Conservation (phyloP, 2,329 filamentous ascomycete genomes). For the Nigrograna mackinnonii region DNA sequence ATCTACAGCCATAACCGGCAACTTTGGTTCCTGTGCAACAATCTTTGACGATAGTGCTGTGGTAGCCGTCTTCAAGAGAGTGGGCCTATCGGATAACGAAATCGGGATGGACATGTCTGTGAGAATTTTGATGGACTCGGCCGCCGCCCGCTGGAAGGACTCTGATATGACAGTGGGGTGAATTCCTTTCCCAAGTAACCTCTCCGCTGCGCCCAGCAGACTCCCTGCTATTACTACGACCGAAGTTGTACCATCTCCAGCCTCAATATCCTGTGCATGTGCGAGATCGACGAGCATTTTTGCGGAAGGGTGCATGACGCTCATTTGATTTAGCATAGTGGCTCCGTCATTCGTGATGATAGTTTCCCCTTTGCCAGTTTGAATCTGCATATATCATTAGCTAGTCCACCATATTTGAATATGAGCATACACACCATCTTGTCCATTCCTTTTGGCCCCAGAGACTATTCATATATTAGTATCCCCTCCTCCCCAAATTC, state of each 20-base stretch:
- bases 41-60: slow-evolving; percentile 98
- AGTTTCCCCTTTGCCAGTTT: slow-evolving; percentile 93
- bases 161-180: slow-evolving; percentile 98
- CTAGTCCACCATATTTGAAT: slow-evolving; percentile 1
- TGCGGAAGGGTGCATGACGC: slow-evolving; percentile 97
- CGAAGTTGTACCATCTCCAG: slow-evolving; percentile 96
- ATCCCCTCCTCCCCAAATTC: too few relatives aligned
- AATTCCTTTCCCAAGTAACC: slow-evolving; percentile 84
- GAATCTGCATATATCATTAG: slow-evolving; percentile 61
- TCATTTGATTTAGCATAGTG: slow-evolving; percentile 99
- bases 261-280: slow-evolving; percentile 96
- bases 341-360: slow-evolving; percentile 99
- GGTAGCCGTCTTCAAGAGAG: slow-evolving; percentile 93
- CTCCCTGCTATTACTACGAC: slow-evolving; percentile 98
- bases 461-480: slow-evolving; percentile 58
- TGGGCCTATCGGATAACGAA: slow-evolving; percentile 81
- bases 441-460: slow-evolving; percentile 97
- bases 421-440: slow-evolving; percentile 69
- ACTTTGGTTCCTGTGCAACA: slow-evolving; percentile 93
- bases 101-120: slow-evolving; percentile 97
- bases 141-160: slow-evolving; percentile 92
- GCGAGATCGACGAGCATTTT: slow-evolving; percentile 99
- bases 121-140: slow-evolving; percentile 83
- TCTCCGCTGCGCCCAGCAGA: slow-evolving; percentile 89
- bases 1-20: slow-evolving; percentile 98